Conservation (phyloP, 177 flowering plant species). For the Telopea speciosissima region DNA sequence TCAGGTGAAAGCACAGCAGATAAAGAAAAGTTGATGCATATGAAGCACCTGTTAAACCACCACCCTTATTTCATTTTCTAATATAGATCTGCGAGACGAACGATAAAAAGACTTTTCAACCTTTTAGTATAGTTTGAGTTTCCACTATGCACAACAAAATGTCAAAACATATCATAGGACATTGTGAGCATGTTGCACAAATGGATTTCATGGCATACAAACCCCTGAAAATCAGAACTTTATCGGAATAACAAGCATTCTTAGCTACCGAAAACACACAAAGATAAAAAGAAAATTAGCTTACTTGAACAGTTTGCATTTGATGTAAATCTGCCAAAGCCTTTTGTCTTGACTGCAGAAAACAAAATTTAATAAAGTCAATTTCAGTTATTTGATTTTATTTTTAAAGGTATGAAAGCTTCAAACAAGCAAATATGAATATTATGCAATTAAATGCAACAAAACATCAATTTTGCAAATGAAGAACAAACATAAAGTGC, state of each 20-base stretch:
- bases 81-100: background rate
- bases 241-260: background rate
- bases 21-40: background rate
- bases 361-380: too few species aligned
- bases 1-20: background rate
- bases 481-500: too few species aligned
- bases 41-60: background rate
- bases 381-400: too few species aligned
- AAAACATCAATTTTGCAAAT: too few species aligned
- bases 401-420: too few species aligned
- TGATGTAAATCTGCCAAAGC: conserved; percentile 75
- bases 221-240: background rate
- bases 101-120: background rate
- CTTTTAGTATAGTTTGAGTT: background rate
- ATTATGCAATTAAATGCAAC: too few species aligned
- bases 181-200: background rate
- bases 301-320: conserved; percentile 75
- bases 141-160: background rate
- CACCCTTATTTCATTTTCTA: too few species aligned
- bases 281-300: conserved; percentile 10
- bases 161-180: background rate
- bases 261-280: background rate
- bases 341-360: conserved; percentile 77
- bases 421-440: too few species aligned
- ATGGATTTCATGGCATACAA: too few species aligned